These are phyloP conservation scores for Geoglossum cookeanum DNA, from an alignment of 2,329 filamentous ascomycete genomes.

Conservation along the genomic window DNA sequence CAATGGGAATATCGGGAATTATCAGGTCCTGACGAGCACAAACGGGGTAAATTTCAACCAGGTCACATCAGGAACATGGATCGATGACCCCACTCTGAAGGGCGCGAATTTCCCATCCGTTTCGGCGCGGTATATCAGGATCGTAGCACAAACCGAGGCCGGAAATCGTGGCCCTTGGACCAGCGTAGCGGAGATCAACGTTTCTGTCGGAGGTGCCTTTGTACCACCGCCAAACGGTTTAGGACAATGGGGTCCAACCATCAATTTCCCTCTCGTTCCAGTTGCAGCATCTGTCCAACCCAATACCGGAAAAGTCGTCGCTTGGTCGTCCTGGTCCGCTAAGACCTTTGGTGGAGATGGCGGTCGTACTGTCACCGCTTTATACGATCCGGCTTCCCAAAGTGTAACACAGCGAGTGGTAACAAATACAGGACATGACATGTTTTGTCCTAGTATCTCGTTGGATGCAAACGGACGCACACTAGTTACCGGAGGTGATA, in stretches of 20 bases:
- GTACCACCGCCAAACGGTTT: neutral
- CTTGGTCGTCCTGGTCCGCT: slow-evolving; percentile 6
- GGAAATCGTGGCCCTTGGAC: slow-evolving; percentile 7
- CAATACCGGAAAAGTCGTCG: slow-evolving; percentile 6
- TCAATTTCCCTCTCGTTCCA: slow-evolving; percentile 8
- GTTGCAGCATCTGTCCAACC: slow-evolving; percentile 6
- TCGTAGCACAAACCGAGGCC: slow-evolving; percentile 8
- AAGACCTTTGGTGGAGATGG: neutral
- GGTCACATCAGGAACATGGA: slow-evolving; percentile 13
- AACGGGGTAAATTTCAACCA: slow-evolving; percentile 15
- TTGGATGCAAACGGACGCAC: slow-evolving; percentile 29
- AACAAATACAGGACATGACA: slow-evolving; percentile 29
- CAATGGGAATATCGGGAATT: slow-evolving; percentile 21
- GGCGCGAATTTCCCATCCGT: slow-evolving; percentile 6
- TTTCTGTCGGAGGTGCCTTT: neutral
- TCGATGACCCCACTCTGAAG: slow-evolving; percentile 6
- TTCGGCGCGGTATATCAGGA: slow-evolving; percentile 7
- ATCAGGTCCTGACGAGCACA: slow-evolving; percentile 16
- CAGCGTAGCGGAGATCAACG: neutral
- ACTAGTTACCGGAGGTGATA: slow-evolving; percentile 34
- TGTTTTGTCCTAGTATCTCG: slow-evolving; percentile 38
- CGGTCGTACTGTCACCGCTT: slow-evolving; percentile 17
- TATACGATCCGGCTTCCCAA: slow-evolving; percentile 15
- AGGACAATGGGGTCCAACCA: slow-evolving; percentile 8
- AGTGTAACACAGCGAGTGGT: slow-evolving; percentile 14